These are phyloP conservation scores for Anthracocystis panici-leucophaei DNA, from an alignment of 1,284 basidiomycete species.

Conservation along the genomic window DNA sequence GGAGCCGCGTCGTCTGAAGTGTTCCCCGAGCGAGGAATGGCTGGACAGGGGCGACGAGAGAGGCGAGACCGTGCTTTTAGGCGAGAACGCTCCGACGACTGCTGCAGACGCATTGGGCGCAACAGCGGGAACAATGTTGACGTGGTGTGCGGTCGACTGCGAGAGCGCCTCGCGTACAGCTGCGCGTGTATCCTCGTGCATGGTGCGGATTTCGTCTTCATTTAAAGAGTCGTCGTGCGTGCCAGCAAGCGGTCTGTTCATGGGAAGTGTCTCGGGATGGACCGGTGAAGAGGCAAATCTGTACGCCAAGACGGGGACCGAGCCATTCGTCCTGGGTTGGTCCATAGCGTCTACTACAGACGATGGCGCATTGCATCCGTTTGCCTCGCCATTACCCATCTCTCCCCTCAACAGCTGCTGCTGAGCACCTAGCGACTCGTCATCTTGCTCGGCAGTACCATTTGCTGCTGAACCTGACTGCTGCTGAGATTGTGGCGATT, in stretches of 20 bases:
- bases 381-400: not conserved
- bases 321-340: not conserved
- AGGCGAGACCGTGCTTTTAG: constrained; percentile 23
- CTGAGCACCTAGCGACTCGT: not conserved
- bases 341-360: not conserved
- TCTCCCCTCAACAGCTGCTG: not conserved
- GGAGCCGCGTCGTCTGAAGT: constrained; percentile 20
- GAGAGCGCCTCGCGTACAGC: constrained; percentile 50
- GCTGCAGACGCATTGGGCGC: constrained; percentile 4
- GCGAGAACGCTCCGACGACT: constrained; percentile 3
- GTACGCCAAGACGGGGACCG: constrained; percentile 17
- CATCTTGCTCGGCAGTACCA: not conserved
- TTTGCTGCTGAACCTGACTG: not conserved
- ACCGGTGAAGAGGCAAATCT: constrained; percentile 27
- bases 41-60: constrained; percentile 29
- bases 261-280: constrained; percentile 4
- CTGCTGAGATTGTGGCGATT: not conserved
- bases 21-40: constrained; percentile 30
- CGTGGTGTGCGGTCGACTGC: constrained; percentile 26
- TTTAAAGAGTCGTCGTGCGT: constrained; percentile 34
- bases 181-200: constrained; percentile 42
- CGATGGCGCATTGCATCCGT: not conserved
- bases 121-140: constrained; percentile 12
- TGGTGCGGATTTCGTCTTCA: constrained; percentile 45
- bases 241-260: constrained; percentile 11